Base-by-base conservation (phyloP, 2,329 filamentous ascomycete genomes). In the Fusarium zealandicum region DNA sequence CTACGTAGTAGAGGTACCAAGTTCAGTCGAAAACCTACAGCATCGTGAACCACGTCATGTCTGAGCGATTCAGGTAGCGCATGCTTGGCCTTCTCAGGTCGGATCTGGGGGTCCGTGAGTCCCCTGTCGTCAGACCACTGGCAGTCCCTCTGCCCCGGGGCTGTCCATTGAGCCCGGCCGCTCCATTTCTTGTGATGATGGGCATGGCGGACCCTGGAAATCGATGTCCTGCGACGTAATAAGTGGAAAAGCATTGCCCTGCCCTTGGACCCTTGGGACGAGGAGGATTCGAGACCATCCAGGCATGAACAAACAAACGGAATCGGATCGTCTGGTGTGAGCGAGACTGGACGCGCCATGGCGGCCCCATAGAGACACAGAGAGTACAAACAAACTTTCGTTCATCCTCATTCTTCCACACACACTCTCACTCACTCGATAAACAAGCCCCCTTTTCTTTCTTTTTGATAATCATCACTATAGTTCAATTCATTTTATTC, bases 81-180 rank as follows among this genome's bases (percentile, higher is more conserved):
- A 27, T 27, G 20, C 36, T 36, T 33, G 45, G 17, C 36, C 28
- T 42, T 18, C 12, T 16, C 25, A 27, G 33, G 9, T 20, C 59
- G 59, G 55, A 53, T 62, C 59, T 59, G 39, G 37, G 59, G 59
- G 59, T 28, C 59, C 46, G 59, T 62, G 59, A 53, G 43, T 36
- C 43, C 59, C 57, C 37, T 52, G 51, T 18, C n/a, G 20, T n/a
- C n/a, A 27, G 20, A n/a, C 41, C 14, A n/a, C n/a, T n/a, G n/a
- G n/a, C n/a, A 42, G 37, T 32, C 35, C 35, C 18, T 20, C 17
- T 6, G 10, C 17, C 35, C 18, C 35, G 22, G 47, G 59, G 54
- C 59, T 63, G 59, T 18, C 51, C 45, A 49, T 51, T 62, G 50
- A 62, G 59, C 50, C 59, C 59, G 59, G 43, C 14, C 10, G 14